Conservation (phyloP, 2,329 filamentous ascomycete species). For the Penicillium concentricum region DNA sequence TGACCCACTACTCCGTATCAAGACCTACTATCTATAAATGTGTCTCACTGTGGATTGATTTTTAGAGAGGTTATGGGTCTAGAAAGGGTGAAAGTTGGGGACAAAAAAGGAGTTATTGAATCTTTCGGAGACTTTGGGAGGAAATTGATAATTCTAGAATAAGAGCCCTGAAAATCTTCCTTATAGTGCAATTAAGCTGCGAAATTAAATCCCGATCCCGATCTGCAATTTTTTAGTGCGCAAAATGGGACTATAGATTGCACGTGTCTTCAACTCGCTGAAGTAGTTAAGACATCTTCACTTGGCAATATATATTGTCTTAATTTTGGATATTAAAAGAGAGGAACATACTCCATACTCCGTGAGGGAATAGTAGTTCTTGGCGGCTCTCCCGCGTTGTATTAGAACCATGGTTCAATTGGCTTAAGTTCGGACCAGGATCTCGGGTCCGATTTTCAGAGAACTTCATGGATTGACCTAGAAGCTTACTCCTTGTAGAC, state of each 20-base stretch:
- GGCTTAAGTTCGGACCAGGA: background rate
- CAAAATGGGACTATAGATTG: background rate
- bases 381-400: background rate
- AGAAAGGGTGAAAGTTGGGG: background rate
- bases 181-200: background rate
- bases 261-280: background rate
- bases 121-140: background rate
- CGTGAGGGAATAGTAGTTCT: background rate
- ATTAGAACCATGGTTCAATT: background rate
- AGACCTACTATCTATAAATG: background rate
- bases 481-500: no score
- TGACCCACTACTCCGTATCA: background rate
- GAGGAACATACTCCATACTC: no score
- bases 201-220: background rate
- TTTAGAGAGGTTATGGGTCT: background rate
- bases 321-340: background rate
- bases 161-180: background rate
- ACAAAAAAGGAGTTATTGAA: background rate
- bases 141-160: background rate
- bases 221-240: background rate
- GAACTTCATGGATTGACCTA: no score
- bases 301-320: background rate
- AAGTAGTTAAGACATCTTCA: no score
- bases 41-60: background rate
- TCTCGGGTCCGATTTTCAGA: background rate